Conservation (phyloP, 2,329 filamentous ascomycete genomes). For the Ophiosphaerella korrae region DNA sequence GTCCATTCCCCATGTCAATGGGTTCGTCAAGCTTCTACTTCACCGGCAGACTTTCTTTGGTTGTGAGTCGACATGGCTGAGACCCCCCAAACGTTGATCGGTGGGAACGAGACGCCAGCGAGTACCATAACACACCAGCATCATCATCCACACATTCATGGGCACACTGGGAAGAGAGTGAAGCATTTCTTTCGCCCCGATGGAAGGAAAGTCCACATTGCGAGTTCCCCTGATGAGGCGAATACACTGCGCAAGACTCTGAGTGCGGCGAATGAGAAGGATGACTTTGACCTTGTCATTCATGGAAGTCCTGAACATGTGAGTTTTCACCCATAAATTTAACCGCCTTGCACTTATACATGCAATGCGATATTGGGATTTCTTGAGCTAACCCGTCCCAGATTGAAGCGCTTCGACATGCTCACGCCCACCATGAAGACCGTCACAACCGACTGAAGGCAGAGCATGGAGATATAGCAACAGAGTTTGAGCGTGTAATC, state of each 20-base stretch:
- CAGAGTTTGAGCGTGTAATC: slow-evolving; percentile 63
- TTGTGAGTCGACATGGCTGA: slow-evolving; percentile 4
- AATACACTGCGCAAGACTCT: slow-evolving; percentile 55
- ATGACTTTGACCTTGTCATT: slow-evolving; percentile 62
- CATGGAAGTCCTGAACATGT: slow-evolving; percentile 60
- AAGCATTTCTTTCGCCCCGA: slow-evolving; percentile 62
- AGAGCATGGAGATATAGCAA: slow-evolving; percentile 57
- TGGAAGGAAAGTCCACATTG: slow-evolving; percentile 63
- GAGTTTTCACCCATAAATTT: slow-evolving; percentile 5
- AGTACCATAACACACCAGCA: slow-evolving; percentile 4
- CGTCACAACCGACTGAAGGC: slow-evolving; percentile 54
- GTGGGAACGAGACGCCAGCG: slow-evolving; percentile 6
- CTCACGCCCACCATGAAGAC: slow-evolving; percentile 60
- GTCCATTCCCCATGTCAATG: background rate
- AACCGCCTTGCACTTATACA: no score
- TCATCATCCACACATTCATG: slow-evolving; percentile 27
- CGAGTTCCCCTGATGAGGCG: slow-evolving; percentile 61
- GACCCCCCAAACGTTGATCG: slow-evolving; percentile 6
- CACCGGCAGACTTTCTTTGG: background rate
- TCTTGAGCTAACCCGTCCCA: slow-evolving; percentile 1
- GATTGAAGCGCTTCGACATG: slow-evolving; percentile 55
- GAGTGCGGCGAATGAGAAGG: slow-evolving; percentile 36
- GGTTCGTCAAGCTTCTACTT: background rate
- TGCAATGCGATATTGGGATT: background rate
- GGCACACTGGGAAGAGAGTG: slow-evolving; percentile 48